Evolutionary conservation across 768 basidiomycete genomes (phyloP), one percentile per base, ranked within the genome.

Genomic region (Mrakia blollopis): DNA sequence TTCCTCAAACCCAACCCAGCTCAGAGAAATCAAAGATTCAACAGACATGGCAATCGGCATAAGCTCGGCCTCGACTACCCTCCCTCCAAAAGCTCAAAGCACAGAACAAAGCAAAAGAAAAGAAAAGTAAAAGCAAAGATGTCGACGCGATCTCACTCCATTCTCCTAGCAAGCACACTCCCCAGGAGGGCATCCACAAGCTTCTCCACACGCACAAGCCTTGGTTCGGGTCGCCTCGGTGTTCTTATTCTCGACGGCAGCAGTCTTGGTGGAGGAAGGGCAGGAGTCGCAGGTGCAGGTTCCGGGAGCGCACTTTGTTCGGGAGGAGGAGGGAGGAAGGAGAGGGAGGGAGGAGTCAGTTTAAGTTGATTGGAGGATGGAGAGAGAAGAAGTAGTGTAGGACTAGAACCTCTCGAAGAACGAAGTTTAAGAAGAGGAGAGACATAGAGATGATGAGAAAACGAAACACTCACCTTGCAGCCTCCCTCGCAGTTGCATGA

Each of bases 281-380:
- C 67, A 69, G 4, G 37, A 41, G 2, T 16, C 41, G 41, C 67
- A 69, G 3, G 44, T 69, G 67, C 67, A 69, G 7, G 23, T 41
- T 11, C 67, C 67, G 41, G 67, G 67, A 23, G 67, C 23, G 67
- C 67, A 69, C 67, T 69, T 35, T 41, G 39, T 41, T 41, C 11
- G 5, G 6, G 39, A 41, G 44, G 44, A 11, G 44, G 44, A 21
- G 16, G 47, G 2, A 21, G 25, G 28, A 8, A 25, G 57, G 23
- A n/a, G 57, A 9, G 50, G 23, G 23, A 57, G 25, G 57, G 28
- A 57, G 57, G 28, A n/a, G 57, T 57, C 57, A 57, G 57, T 13
- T n/a, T n/a, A n/a, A n/a, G 28, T 54, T n/a, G 4, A 3, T 1
- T 54, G 21, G 23, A 41, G 54, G 54, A 25, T 47, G 3, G 13